Base-by-base conservation (phyloP, 192 early-diverging fungal genomes). In the Podila verticillata region DNA sequence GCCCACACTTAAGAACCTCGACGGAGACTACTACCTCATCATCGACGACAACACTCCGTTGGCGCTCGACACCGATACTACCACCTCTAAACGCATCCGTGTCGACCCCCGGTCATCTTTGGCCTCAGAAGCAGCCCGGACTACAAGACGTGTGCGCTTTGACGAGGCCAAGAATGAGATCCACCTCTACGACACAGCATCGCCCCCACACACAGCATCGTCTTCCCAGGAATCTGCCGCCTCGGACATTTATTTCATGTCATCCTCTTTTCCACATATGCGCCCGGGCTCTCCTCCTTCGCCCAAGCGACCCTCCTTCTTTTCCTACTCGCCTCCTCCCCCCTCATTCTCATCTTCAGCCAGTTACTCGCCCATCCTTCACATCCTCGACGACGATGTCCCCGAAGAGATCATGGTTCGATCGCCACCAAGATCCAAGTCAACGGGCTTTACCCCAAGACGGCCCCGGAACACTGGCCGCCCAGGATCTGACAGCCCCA, bases 111-210 rank as follows among this genome's bases (percentile, higher is more conserved):
- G n/a, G 29, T 28, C 19, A 17, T 48, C 31, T 22, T 32, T 54
- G 20, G 51, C 28, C 30, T 9, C 65, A 20, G 32, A 39, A 12
- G 22, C 65, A 2, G 29, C 31, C 2, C 32, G 22, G 48, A 30
- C 32, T 2, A 20, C 20, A 13, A 66, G 66, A 49, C 47, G 48
- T 12, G 75, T 79, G 22, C 75, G 75, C 12, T 79, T 79, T 58
- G 69, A 79, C 60, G 59, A 66, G 49, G 36, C 64, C 48, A 62
- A 30, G 44, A 79, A 79, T 47, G 35, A 19, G n/a, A 30, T 66
- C 15, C 51, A 67, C 39, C 35, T 48, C 35, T 59, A 66, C 30
- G 26, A 57, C 36, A 28, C n/a, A 66, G 57, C 57, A 58, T 63
- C 57, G 36, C 63, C 54, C 65, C 54, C 59, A 65, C 59, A 22